These are phyloP conservation scores for Malus hybrid DNA, from an alignment of 331 rosid species.

Conservation along the genomic window DNA sequence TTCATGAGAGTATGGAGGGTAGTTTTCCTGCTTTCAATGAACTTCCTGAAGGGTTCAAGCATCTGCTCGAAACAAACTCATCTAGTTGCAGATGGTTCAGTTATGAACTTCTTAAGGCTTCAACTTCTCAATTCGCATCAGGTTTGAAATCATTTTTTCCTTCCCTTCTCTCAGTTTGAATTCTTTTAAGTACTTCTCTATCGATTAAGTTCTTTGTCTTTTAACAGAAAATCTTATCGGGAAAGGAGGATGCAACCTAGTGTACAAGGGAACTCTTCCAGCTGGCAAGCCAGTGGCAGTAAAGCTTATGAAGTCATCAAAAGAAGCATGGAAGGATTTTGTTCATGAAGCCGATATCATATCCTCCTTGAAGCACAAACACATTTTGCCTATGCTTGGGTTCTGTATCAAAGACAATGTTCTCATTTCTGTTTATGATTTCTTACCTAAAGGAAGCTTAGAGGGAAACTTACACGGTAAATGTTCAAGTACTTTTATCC, in stretches of 20 bases:
- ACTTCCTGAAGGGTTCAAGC: slow-evolving; percentile 37
- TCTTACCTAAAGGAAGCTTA: slow-evolving; percentile 68
- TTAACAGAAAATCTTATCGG: slow-evolving; percentile 77
- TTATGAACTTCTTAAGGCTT: slow-evolving; percentile 51
- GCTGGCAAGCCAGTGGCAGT: slow-evolving; percentile 72
- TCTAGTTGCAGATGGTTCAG: slow-evolving; percentile 55
- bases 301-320: slow-evolving; percentile 54
- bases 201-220: not conserved
- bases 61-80: slow-evolving; percentile 32
- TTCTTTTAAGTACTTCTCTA: not conserved
- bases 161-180: not conserved
- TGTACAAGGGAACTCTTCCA: slow-evolving; percentile 64
- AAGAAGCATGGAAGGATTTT: slow-evolving; percentile 63
- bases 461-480: slow-evolving; percentile 73
- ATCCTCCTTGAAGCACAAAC: slow-evolving; percentile 57
- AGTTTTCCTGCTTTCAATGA: slow-evolving; percentile 29
- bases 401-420: slow-evolving; percentile 47
- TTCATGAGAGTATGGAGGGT: slow-evolving; percentile 24
- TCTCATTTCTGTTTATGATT: slow-evolving; percentile 74
- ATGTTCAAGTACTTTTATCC: not conserved
- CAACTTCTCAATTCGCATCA: slow-evolving; percentile 69
- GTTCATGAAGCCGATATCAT: slow-evolving; percentile 60
- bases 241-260: slow-evolving; percentile 88
- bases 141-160: slow-evolving; percentile 26
- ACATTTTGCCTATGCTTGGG: slow-evolving; percentile 60